phyloP scores from a whole-genome alignment of 139 green algal species.

The Diplosphaera chodatii region DNA sequence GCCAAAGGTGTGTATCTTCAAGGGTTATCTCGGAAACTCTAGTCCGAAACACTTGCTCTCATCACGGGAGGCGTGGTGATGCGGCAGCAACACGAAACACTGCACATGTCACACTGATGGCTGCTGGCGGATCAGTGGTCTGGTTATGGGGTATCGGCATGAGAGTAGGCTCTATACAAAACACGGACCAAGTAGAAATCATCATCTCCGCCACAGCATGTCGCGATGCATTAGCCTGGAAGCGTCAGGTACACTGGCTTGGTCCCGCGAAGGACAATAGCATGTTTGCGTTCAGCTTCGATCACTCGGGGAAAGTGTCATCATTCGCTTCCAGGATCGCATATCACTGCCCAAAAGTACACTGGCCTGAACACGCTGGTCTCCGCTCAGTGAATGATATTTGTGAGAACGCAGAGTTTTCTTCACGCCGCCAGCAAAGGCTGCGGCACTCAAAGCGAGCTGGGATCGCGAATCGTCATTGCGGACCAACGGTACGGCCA shows the following conservation, averaged over 20 bases:
- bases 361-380: no score
- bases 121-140: constrained; percentile 20
- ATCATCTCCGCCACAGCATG: constrained; percentile 45
- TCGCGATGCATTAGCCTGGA: background rate
- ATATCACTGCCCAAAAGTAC: no score
- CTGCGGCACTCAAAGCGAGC: constrained; percentile 23
- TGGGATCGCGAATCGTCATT: constrained; percentile 26
- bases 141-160: constrained; percentile 42
- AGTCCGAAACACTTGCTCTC: constrained; percentile 63
- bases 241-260: background rate
- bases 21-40: constrained; percentile 71
- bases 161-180: constrained; percentile 52
- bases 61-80: constrained; percentile 42
- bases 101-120: no score
- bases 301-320: constrained; percentile 43
- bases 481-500: no score
- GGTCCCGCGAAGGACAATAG: background rate
- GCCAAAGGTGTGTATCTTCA: constrained; percentile 73
- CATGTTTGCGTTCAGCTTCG: constrained; percentile 31
- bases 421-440: constrained; percentile 14
- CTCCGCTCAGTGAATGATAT: constrained; percentile 16
- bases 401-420: constrained; percentile 21
- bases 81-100: no score
- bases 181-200: constrained; percentile 71
- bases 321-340: constrained; percentile 19